These are phyloP conservation scores for Dendrostoma leiphaemia DNA, from an alignment of 2,329 filamentous ascomycete genomes.

Conservation along the genomic window DNA sequence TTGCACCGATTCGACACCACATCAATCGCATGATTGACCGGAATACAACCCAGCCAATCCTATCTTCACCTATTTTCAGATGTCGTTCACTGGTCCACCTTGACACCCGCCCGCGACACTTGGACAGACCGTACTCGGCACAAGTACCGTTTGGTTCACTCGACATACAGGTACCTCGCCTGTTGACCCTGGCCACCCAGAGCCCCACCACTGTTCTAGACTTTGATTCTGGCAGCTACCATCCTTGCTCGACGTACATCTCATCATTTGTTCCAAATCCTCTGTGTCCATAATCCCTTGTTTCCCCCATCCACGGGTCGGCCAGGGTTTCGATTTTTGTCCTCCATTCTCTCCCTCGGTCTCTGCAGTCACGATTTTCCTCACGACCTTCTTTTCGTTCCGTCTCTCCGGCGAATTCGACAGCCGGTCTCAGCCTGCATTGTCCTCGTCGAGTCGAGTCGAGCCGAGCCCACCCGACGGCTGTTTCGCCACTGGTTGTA, in stretches of 20 bases:
- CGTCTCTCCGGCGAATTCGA: constrained; percentile 12
- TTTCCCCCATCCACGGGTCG: constrained; percentile 4
- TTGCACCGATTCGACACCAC: background rate
- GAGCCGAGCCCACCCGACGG: constrained; percentile 11
- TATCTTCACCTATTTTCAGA: constrained; percentile 11
- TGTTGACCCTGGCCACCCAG: background rate
- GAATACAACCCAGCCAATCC: constrained; percentile 12
- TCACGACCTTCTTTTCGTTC: background rate
- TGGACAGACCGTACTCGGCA: background rate
- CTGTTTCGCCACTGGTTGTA: constrained; percentile 19
- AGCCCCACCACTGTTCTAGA: constrained; percentile 4
- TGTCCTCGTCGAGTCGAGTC: constrained; percentile 3
- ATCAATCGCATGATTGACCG: constrained; percentile 15
- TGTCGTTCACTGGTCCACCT: constrained; percentile 7
- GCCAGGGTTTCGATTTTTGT: constrained; percentile 4
- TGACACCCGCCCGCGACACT: background rate
- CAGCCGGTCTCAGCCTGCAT: constrained; percentile 8
- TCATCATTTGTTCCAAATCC: constrained; percentile 18
- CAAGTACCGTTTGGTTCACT: constrained; percentile 12
- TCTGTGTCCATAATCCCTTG: constrained; percentile 5
- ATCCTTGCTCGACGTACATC: background rate
- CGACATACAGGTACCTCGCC: constrained; percentile 7
- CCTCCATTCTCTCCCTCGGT: background rate
- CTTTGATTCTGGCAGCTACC: constrained; percentile 1
- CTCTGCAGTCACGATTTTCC: background rate